phyloP scores from a whole-genome alignment of 2,329 filamentous ascomycete species.

The Huntiella moniliformis region DNA sequence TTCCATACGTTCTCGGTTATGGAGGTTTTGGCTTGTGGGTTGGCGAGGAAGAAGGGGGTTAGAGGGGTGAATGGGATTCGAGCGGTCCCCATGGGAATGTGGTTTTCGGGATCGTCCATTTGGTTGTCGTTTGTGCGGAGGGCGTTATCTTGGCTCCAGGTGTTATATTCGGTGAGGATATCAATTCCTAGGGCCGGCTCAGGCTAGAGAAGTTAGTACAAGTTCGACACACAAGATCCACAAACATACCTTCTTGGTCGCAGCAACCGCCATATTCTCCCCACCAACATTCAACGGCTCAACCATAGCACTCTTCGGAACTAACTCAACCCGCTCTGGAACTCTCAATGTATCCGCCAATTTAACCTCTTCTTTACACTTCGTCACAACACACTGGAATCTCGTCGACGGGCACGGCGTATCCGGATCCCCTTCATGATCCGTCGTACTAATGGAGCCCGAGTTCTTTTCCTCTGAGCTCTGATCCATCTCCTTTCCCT shows the following conservation, averaged over 20 bases:
- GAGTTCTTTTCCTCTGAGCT: background rate
- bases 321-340: background rate
- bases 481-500: background rate
- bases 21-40: constrained; percentile 27
- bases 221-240: too few relatives aligned
- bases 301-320: background rate
- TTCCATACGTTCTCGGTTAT: constrained; percentile 38
- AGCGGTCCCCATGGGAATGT: too few relatives aligned
- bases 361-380: too few relatives aligned
- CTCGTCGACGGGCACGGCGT: background rate
- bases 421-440: background rate
- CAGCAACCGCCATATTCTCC: too few relatives aligned
- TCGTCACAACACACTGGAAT: background rate
- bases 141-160: too few relatives aligned
- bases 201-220: too few relatives aligned
- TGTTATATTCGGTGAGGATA: too few relatives aligned
- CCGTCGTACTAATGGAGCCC: background rate
- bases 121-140: too few relatives aligned
- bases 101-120: too few relatives aligned
- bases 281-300: background rate
- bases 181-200: too few relatives aligned
- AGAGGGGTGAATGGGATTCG: constrained; percentile 23
- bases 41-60: constrained; percentile 24
- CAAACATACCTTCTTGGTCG: too few relatives aligned
- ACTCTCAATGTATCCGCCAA: too few relatives aligned